Evolutionary conservation across 768 basidiomycete species (phyloP), one percentile per base, ranked within the genome.

Genomic region (Russula virescens): DNA sequence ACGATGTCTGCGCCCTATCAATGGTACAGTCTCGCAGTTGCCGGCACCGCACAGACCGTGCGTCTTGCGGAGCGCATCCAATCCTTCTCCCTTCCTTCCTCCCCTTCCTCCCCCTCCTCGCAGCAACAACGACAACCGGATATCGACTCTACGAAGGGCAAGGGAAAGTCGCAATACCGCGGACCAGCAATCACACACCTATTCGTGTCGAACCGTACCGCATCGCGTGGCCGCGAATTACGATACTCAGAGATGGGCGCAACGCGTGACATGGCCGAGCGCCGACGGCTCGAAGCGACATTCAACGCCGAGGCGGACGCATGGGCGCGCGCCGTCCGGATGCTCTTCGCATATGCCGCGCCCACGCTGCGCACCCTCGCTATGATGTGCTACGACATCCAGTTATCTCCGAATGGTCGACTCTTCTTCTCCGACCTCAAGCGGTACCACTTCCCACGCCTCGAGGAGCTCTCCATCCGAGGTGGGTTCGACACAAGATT

Each of bases 21-120:
- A 28, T 81, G 76, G 69, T 75, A 75, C 40, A 78, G 74, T 16
- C 65, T 81, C 34, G 70, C 74, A 7, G 65, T 78, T 14, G 69
- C 70, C 0, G 76, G 75, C 6, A 48, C 65, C 1, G 51, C 66
- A 16, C 73, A 74, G 45, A 70, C 77, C 46, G 35, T 60, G 2
- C 67, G 64, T 13, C 68, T 79, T 16, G 64, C 72, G n/a, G 62
- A 58, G 52, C 62, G 57, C 23, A 49, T 63, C 23, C 57, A 47
- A 18, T 52, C 45, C 2, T 23, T 53, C 46, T 10, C 56, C 8
- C 23, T 46, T 21, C 7, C 46, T 6, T 5, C 51, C 21, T 21
- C 13, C 14, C 5, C 26, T 8, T 14, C 38, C 19, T n/a, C 52
- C 21, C 18, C 16, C 8, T 14, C 35, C 21, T 18, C 23, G 4